phyloP scores from a whole-genome alignment of 352 stramenopile genomes.

The Phytophthora pisi region DNA sequence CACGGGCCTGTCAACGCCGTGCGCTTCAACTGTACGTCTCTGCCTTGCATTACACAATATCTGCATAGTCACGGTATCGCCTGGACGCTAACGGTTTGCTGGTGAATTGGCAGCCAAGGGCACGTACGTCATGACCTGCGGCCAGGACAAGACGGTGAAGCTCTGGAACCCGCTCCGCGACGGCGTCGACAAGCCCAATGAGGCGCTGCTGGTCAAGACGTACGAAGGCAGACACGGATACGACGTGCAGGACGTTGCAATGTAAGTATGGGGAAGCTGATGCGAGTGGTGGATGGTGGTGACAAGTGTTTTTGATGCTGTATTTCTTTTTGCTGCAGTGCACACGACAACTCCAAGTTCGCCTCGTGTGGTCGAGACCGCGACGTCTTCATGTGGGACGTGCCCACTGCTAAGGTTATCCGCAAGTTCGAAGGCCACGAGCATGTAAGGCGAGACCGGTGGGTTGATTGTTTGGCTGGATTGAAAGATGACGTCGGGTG shows the following conservation, averaged over 20 bases:
- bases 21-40: conserved; percentile 75
- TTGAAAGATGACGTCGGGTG: not conserved
- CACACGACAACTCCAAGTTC: conserved; percentile 87
- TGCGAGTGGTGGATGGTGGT: not conserved
- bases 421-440: conserved; percentile 89
- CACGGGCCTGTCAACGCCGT: conserved; percentile 76
- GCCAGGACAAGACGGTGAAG: conserved; percentile 86
- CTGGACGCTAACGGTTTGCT: conserved; percentile 3
- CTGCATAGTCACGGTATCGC: not conserved
- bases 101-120: conserved; percentile 63
- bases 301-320: not conserved
- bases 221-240: conserved; percentile 89
- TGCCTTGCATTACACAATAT: not conserved
- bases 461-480: too few species aligned
- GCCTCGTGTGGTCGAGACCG: conserved; percentile 88
- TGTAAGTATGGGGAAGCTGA: conserved; percentile 36
- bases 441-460: conserved; percentile 43
- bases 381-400: conserved; percentile 89
- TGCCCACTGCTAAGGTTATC: conserved; percentile 85
- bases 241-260: conserved; percentile 89
- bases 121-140: conserved; percentile 90
- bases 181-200: conserved; percentile 51
- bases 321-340: conserved; percentile 36
- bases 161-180: conserved; percentile 90
- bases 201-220: conserved; percentile 84